Base-by-base conservation (phyloP, 768 basidiomycete species). In the Xerocomus spinulosus region DNA sequence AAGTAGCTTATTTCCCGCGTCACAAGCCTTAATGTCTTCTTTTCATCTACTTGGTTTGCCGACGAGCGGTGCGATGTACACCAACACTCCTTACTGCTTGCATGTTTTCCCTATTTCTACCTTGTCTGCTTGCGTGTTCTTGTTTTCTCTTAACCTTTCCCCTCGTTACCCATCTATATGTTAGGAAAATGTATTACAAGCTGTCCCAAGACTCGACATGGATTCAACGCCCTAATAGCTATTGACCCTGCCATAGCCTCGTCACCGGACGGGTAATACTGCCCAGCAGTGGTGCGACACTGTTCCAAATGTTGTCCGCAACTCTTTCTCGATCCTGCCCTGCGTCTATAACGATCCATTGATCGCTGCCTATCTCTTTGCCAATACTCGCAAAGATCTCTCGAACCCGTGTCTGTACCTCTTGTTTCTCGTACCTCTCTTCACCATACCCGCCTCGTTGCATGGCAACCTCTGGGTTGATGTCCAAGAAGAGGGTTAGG, bases 341-440 rank as follows among this genome's bases (percentile, higher is more conserved):
- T 4, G 84, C 87, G 64, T 88, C 80, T 24, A 87, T 59, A 4
- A 66, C 66, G 2, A 77, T 69, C 85, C 85, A 87, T n/a, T 58
- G 63, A 18, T 54, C 61, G 15, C 56, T 55, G 20, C 55, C 61
- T 33, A 81, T 74, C 59, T 86, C 83, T 26, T 63, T 62, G 1
- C 75, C 78, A 44, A 90, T 78, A 44, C 69, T 67, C 51, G 69
- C 62, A 58, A 92, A 92, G 1, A 80, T 66, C 21, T 70, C 66
- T 26, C 83, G 67, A 23, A 92, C 91, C 34, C 74, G 70, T 35
- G 61, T 66, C 63, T 93, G 91, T 69, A 91, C 73, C 48, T 85
- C 85, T 51, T 79, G 77, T 57, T 77, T 83, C 71, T 96, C 92
- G 54, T 94, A 95, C 33, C 92, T 75, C 68, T 95, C 93, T 44